Base-by-base conservation (phyloP, 1,284 basidiomycete genomes). In the Bondarzewia mesenterica region DNA sequence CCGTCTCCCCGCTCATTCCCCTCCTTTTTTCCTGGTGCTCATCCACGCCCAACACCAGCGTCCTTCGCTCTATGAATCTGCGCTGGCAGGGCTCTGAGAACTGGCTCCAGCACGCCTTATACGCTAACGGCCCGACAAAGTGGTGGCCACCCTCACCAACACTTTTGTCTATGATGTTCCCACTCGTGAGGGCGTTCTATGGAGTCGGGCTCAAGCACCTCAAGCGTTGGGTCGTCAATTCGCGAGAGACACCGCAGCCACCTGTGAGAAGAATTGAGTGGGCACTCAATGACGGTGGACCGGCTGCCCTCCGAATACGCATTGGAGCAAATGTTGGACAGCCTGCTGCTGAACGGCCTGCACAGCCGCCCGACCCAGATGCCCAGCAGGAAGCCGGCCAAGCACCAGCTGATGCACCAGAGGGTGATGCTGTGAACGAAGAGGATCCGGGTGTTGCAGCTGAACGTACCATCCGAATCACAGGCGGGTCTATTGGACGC, bases 11-110 rank as follows among this genome's bases (percentile, higher is more conserved):
- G 23, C 61, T 80, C 50, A 61, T 81, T 3, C 71, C 80, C 4
- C 62, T 85, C 46, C 70, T 86, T 42, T 73, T 86, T 37, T 70
- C 77, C 7, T 85, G 82, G 82, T 75, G 82, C 2, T 71, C 74
- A n/a, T 69, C 75, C 1, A 52, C 67, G 2, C 78, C 78, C 1
- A 66, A 74, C 15, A 29, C 49, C 32, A 26, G 53, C 3, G 27
- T 50, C 16, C 14, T 12, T 12, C 38, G 44, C 8, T 40, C 38
- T 12, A 16, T 16, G 25, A 23, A 2, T 41, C 15, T 26, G 14
- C n/a, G 21, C 21, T 16, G 23, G 25, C n/a, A 27, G 37, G 4
- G 20, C 23, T 8, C 4, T 44, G 21, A 43, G 29, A 7, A 5
- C 21, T 32, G 6, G 21, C 6, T 12, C 3, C 7, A 7, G 41